Evolutionary conservation across 192 early-diverging fungal species (phyloP).

Genomic region (Coemansia sp.): DNA sequence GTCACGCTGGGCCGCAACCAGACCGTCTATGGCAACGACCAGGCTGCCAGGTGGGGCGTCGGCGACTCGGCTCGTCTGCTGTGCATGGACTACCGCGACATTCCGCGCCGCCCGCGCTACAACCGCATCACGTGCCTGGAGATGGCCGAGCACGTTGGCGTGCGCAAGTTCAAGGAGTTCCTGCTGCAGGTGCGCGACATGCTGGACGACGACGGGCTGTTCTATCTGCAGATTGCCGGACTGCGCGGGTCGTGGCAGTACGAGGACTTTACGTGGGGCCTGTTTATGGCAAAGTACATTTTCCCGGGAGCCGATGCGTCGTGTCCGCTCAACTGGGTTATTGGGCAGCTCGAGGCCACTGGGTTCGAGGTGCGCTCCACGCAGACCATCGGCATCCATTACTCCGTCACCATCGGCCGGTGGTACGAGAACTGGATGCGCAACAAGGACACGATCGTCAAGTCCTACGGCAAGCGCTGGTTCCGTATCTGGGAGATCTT

Average conservation of each 20-base stretch:
- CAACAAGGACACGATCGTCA: constrained; percentile 83
- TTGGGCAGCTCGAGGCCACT: constrained; percentile 88
- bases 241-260: constrained; percentile 80
- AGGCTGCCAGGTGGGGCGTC: constrained; percentile 82
- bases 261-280: constrained; percentile 86
- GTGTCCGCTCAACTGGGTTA: constrained; percentile 92
- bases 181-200: constrained; percentile 89
- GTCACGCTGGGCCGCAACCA: constrained; percentile 94
- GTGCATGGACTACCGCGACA: constrained; percentile 99
- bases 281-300: constrained; percentile 99
- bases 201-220: constrained; percentile 96
- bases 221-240: constrained; percentile 98
- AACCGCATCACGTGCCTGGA: constrained; percentile 98
- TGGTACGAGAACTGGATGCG: constrained; percentile 99
- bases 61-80: constrained; percentile 73
- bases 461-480: constrained; percentile 88
- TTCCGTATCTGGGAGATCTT: constrained; percentile 98
- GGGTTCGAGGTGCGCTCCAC: constrained; percentile 90
- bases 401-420: constrained; percentile 91
- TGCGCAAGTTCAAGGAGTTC: constrained; percentile 89
- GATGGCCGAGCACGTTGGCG: constrained; percentile 99
- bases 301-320: constrained; percentile 99
- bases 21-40: constrained; percentile 82
- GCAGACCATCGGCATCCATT: constrained; percentile 96
- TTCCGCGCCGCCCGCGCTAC: constrained; percentile 82